These are phyloP conservation scores for Pichia eremophila DNA, from an alignment of 805 yeast species.

Conservation along the genomic window DNA sequence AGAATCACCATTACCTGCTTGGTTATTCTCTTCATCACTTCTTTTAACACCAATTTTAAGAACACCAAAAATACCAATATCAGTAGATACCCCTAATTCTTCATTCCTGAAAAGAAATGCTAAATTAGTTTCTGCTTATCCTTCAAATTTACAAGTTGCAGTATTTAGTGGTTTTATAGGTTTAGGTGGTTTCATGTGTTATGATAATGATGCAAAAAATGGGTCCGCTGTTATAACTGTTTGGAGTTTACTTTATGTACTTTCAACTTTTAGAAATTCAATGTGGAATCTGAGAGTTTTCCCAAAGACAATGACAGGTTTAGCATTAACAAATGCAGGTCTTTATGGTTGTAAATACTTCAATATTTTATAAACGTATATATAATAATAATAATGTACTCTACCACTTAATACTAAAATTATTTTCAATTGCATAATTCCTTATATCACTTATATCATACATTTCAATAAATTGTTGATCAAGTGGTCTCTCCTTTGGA, in stretches of 20 bases:
- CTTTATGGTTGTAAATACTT: constrained; percentile 51
- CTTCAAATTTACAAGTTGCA: constrained; percentile 21
- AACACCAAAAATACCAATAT: constrained; percentile 16
- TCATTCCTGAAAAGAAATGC: constrained; percentile 1
- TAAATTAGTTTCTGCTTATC: constrained; percentile 16
- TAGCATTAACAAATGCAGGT: constrained; percentile 53
- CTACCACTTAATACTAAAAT: constrained; percentile 64
- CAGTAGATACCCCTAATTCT: constrained; percentile 9
- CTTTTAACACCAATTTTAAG: constrained; percentile 18
- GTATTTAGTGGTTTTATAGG: constrained; percentile 55
- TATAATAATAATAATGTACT: no score
- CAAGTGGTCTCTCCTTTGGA: constrained; percentile 92
- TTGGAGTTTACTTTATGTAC: constrained; percentile 67
- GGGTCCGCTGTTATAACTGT: constrained; percentile 78
- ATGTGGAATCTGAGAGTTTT: constrained; percentile 45
- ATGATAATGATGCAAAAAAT: constrained; percentile 66
- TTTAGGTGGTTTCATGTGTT: constrained; percentile 63
- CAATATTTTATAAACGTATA: background rate
- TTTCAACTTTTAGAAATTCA: constrained; percentile 61
- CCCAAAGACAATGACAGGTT: constrained; percentile 49
- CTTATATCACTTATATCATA: constrained; percentile 62
- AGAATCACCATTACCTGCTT: constrained; percentile 39
- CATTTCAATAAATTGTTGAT: constrained; percentile 90
- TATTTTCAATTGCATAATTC: constrained; percentile 38
- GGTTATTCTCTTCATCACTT: constrained; percentile 30